Evolutionary conservation across 768 basidiomycete species (phyloP), one percentile per base, ranked within the genome.

Genomic region (Glaciozyma antarctica): DNA sequence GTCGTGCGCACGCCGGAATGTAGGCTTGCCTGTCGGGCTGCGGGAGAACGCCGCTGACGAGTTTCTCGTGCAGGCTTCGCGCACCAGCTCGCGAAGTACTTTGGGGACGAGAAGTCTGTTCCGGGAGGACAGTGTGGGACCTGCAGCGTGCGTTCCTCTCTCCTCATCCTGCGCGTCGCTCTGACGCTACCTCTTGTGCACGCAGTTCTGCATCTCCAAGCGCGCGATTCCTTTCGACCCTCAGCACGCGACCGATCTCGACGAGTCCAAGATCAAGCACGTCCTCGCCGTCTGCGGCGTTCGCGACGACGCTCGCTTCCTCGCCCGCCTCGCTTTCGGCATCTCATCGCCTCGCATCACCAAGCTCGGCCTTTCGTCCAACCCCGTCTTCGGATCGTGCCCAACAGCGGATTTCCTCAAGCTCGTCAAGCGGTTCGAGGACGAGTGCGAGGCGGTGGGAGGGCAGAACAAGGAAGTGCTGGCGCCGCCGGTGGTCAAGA

Each of bases 281-380:
- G 79, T 82, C 56, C 76, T 81, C 28, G 68, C 67, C 19, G 78
- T 77, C n/a, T 81, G 80, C 68, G 77, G 75, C 44, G 79, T 78
- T 52, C 79, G 81, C 41, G 80, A 81, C 62, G 81, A 81, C 62
- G 78, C 81, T 30, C 80, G 80, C 9, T 74, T 81, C 41, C 75
- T 82, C n/a, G 80, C 81, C 2, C 78, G 81, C 12, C 77, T 81
- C 76, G 81, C 81, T 7, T 82, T 82, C 62, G 81, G 81, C 12
- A 78, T 82, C 54, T 78, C 78, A 1, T 80, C 79, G 24, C 80
- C 80, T 3, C 76, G 81, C 1, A 74, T 82, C 26, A 79, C 80
- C 2, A 72, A 71, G 3, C 72, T 77, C 66, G 81, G 80, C 64
- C 78, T 80, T 74, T 77, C 78, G 4, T 77, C 75, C 9, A 78